Base-by-base conservation (phyloP, 331 rosid species). In the Dryas integrifolia region DNA sequence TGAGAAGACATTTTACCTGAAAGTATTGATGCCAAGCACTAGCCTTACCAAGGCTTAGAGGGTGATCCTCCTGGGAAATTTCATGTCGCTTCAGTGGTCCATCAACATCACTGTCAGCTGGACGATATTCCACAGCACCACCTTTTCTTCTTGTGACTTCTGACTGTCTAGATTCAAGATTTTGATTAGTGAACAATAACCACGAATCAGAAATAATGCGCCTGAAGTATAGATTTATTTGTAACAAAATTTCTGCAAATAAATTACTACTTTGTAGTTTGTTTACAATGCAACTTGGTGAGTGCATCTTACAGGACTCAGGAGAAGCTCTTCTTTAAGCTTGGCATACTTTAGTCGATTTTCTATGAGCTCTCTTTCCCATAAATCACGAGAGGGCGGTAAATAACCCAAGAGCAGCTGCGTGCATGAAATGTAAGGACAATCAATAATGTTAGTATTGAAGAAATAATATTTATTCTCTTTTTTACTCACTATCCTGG, bases 381-480 rank as follows among this genome's bases (percentile, higher is more conserved):
- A 89, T n/a, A 76, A 72, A 67, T 89, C 91, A 58, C 83, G 90
- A 49, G 85, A 89, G 58, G 89, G 75, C 69, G 93, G 86, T 67
- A 92, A 62, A 81, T 87, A 92, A 51, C 96, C 92, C 83, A 89
- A 77, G 49, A 92, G 93, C 58, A 91, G 88, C 97, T 91, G 88
- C 67, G 61, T 57, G 63, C 43, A 76, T 67, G 21, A 69, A 21
- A 58, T 12, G 9, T 11, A 21, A 50, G 50, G 51, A 5, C 64
- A 63, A 12, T 48, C 44, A 61, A 61, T 35, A 46, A 44, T 8
- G 55, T 11, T 38, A 21, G 62, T 30, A 30, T 30, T 2, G 35
- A 30, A 30, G 35, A 30, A 30, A 30, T 30, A 30, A 30, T 30
- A 30, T 30, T 30, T 30, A 30, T 30, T 30, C 35, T 30, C 35